Percentiles rank a stretch among this genome's conserved stretches.
Evolutionary conservation across 208 protist species (phyloP).

Genomic region (Acanthamoeba polyphaga): DNA sequence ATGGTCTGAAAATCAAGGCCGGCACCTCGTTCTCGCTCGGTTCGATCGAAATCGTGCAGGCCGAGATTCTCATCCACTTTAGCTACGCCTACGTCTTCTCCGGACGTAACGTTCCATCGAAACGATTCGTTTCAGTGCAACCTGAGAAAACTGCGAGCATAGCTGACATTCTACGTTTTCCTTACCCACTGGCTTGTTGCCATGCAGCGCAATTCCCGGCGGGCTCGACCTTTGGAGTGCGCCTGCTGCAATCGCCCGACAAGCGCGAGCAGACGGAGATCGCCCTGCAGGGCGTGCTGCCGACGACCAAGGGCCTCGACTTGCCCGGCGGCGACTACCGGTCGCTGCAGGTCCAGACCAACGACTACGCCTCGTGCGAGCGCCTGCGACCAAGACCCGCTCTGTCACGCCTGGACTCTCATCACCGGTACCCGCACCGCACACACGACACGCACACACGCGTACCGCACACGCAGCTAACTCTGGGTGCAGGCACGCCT

Average conservation of each 20-base stretch:
- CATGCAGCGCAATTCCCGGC: background rate
- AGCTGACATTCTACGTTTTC: background rate
- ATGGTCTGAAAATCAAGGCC: background rate
- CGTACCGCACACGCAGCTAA: background rate
- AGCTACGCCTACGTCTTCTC: background rate
- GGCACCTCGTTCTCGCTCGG: background rate
- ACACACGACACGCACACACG: too few species aligned
- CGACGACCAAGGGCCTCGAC: background rate
- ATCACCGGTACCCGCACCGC: background rate
- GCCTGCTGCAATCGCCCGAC: background rate
- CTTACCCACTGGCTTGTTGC: background rate
- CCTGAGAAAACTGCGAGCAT: background rate
- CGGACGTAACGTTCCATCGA: background rate
- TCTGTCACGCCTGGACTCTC: constrained; percentile 31
- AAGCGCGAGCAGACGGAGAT: constrained; percentile 33
- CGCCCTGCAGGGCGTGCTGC: background rate
- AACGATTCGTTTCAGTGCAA: too few species aligned
- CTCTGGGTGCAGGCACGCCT: background rate
- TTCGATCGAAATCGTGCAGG: background rate
- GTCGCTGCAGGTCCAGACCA: background rate
- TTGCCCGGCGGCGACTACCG: constrained; percentile 45
- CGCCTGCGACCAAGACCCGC: background rate
- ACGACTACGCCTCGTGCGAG: background rate
- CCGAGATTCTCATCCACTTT: constrained; percentile 20
- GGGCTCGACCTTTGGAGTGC: background rate